Base-by-base conservation (phyloP, 768 basidiomycete species). In the Tricholoma bakamatsutake region DNA sequence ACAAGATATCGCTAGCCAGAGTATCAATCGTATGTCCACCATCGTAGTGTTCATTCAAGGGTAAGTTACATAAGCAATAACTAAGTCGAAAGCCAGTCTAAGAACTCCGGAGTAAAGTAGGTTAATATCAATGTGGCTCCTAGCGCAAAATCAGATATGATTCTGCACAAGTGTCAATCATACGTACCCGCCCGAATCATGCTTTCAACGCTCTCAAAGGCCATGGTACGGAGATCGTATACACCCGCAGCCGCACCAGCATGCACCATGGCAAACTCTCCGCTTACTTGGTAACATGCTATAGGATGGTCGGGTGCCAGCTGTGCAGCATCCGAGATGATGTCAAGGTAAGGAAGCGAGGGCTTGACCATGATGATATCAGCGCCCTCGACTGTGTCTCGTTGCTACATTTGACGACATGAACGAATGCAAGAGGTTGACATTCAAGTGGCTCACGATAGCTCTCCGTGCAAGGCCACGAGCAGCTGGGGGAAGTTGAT, bases 341-440 rank as follows among this genome's bases (percentile, higher is more conserved):
- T 87, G 72, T 99, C 97, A 50, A 98, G 90, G 73, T 98, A 98
- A 0, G 97, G 95, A 57, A 98, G 71, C 0, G 93, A 81, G 17
- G 97, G 97, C 68, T 99, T 99, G 67, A 99, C 93, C 95, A 99
- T 98, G 68, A 99, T 85, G 65, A 99, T 91, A 67, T 99, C 97
- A 15, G 97, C 97, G 17, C 97, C 97, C 75, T 98, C 97, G 8
- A 66, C 72, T 0, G 81, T 78, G 69, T 99, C 97, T 35, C 97
- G 89, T 78, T 84, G 76, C 95, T 98, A 64, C 37, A 54, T 30
- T 42, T 28, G 21, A 54, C 18, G n/a, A 27, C 56, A 54, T 46
- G 53, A 57, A 40, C 46, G 21, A 28, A 18, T 49, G 45, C 24
- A 37, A 7, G 8, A 7, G 6, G 35, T 17, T 52, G 37, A 1